phyloP scores from a whole-genome alignment of 148 eudicot species.

The Mesembryanthemum crystallinum region DNA sequence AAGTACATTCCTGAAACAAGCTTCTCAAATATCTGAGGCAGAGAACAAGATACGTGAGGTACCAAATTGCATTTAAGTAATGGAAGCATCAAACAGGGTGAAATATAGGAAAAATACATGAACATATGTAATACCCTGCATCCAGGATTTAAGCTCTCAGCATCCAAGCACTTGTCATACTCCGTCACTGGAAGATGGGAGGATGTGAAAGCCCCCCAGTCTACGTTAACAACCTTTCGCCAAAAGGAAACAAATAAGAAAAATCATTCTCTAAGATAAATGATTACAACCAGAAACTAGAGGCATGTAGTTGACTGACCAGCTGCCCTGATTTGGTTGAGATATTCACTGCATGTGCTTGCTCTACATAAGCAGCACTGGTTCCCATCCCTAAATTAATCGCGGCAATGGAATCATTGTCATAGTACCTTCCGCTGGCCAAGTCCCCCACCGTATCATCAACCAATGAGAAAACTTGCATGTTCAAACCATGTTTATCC shows the following conservation, averaged over 20 bases:
- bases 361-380: constrained; percentile 7
- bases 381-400: constrained; percentile 5
- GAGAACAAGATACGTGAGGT: neutral
- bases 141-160: constrained; percentile 17
- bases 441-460: constrained; percentile 16
- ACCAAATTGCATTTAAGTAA: neutral
- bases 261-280: neutral
- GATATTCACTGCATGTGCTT: neutral
- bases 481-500: constrained; percentile 40
- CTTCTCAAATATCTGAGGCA: constrained; percentile 48
- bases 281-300: neutral
- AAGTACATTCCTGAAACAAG: constrained; percentile 54
- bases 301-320: neutral
- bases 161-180: constrained; percentile 11
- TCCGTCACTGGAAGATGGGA: constrained; percentile 10
- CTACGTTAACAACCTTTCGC: constrained; percentile 10
- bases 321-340: neutral
- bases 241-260: neutral
- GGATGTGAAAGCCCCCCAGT: constrained; percentile 16
- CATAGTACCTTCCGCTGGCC: constrained; percentile 6
- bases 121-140: constrained; percentile 9
- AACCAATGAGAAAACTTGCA: constrained; percentile 43
- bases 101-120: constrained; percentile 1
- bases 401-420: constrained; percentile 6
- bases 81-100: neutral